Evolutionary conservation across 192 early-diverging fungal species (phyloP).

Genomic region (Backusella macrospora): DNA sequence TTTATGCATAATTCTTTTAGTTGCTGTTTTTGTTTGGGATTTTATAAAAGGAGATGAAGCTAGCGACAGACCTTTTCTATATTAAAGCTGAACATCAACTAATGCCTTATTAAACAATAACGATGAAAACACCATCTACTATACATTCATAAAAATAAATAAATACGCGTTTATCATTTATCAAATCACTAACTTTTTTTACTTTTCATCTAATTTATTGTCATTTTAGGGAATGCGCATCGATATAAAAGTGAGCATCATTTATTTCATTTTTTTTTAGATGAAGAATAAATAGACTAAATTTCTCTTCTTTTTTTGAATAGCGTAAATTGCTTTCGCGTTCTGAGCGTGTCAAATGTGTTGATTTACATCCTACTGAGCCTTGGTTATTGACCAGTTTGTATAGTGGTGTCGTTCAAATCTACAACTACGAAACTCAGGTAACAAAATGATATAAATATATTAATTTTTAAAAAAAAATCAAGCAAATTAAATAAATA

Average conservation of each 20-base stretch:
- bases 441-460: slow-evolving; percentile 42
- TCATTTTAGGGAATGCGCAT: slow-evolving; percentile 25
- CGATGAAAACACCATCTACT: slow-evolving; percentile 1
- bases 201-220: neutral
- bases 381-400: slow-evolving; percentile 97
- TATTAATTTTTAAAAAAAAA: slow-evolving; percentile 48
- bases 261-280: slow-evolving; percentile 6
- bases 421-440: slow-evolving; percentile 99
- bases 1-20: too few relatives aligned
- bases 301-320: neutral
- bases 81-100: neutral
- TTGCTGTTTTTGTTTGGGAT: neutral
- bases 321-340: slow-evolving; percentile 70
- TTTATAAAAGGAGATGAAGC: neutral
- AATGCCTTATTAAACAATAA: neutral
- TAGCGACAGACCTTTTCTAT: neutral
- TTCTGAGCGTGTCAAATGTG: slow-evolving; percentile 95
- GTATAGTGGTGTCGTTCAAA: slow-evolving; percentile 93
- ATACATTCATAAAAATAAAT: neutral
- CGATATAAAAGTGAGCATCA: slow-evolving; percentile 24
- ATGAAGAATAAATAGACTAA: neutral
- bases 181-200: neutral
- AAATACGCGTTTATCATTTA: neutral
- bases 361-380: slow-evolving; percentile 99
- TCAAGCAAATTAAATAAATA: slow-evolving; percentile 54